Evolutionary conservation across 2,329 filamentous ascomycete species (phyloP).

Genomic region (Claviceps sorghi): DNA sequence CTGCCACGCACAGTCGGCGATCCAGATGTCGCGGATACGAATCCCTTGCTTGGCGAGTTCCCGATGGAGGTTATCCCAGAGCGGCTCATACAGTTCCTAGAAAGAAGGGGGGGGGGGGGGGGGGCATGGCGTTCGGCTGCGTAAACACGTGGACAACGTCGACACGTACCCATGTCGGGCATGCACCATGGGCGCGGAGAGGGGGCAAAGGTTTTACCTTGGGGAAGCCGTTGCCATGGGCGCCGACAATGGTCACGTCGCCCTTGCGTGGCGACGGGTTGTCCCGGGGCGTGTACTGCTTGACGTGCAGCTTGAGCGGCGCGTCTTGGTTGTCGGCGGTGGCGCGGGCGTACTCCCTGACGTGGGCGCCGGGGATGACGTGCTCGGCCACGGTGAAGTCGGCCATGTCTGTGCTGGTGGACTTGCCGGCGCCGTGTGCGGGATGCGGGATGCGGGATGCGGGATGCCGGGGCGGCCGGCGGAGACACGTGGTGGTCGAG

Average conservation of each 20-base stretch:
- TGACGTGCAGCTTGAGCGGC: conserved; percentile 57
- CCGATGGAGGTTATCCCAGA: conserved; percentile 70
- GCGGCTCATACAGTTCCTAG: conserved; percentile 78
- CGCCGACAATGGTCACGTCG: conserved; percentile 72
- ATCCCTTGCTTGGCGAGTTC: conserved; percentile 44
- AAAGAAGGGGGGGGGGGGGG: too few species aligned
- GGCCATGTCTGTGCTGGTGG: conserved; percentile 4
- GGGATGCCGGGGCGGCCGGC: too few species aligned
- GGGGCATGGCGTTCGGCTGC: neutral
- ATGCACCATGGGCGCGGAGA: neutral
- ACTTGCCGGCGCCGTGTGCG: too few species aligned
- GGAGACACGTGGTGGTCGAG: too few species aligned
- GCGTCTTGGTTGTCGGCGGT: conserved; percentile 62
- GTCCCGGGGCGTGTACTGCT: conserved; percentile 71
- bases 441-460: too few species aligned
- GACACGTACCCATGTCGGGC: neutral
- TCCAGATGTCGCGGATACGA: conserved; percentile 71
- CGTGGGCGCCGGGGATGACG: conserved; percentile 57
- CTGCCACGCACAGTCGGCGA: conserved; percentile 77
- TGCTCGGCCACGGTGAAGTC: conserved; percentile 59
- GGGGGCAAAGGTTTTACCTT: conserved; percentile 42
- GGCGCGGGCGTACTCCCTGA: conserved; percentile 66
- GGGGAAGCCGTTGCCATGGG: conserved; percentile 84
- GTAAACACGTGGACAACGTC: neutral
- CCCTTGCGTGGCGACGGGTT: conserved; percentile 54